phyloP scores from a whole-genome alignment of 176 grass and related monocot species.

The Aegilops longissima region DNA sequence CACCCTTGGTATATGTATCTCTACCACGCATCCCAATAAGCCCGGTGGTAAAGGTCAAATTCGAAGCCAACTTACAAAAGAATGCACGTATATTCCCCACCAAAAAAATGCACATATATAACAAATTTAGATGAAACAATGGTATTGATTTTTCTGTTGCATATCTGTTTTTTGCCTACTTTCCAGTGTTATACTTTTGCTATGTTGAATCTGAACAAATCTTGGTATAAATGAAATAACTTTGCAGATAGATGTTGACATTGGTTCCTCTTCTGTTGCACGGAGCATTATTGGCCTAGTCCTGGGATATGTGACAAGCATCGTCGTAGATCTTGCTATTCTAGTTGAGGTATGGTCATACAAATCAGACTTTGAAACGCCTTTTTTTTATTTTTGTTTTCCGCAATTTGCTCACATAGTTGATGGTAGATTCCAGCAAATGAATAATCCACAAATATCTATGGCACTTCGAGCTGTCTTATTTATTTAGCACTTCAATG shows the following conservation, averaged over 20 bases:
- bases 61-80: no score
- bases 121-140: neutral
- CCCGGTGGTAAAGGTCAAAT: no score
- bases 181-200: neutral
- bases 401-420: neutral
- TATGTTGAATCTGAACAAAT: slow-evolving; percentile 19
- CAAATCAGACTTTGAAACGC: neutral
- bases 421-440: neutral
- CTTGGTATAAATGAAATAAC: neutral
- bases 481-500: neutral
- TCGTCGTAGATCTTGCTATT: slow-evolving; percentile 94
- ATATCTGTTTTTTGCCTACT: neutral
- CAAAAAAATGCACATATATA: neutral
- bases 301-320: slow-evolving; percentile 91
- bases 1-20: neutral
- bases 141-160: neutral
- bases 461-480: neutral
- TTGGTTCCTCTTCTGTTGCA: slow-evolving; percentile 93
- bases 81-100: neutral
- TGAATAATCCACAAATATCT: neutral
- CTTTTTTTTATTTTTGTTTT: neutral
- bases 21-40: neutral
- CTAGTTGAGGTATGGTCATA: slow-evolving; percentile 73
- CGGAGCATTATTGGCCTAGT: slow-evolving; percentile 94
- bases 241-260: slow-evolving; percentile 97